These are phyloP conservation scores for Leccinum disarticulatum DNA, from an alignment of 768 basidiomycete genomes.

Conservation along the genomic window DNA sequence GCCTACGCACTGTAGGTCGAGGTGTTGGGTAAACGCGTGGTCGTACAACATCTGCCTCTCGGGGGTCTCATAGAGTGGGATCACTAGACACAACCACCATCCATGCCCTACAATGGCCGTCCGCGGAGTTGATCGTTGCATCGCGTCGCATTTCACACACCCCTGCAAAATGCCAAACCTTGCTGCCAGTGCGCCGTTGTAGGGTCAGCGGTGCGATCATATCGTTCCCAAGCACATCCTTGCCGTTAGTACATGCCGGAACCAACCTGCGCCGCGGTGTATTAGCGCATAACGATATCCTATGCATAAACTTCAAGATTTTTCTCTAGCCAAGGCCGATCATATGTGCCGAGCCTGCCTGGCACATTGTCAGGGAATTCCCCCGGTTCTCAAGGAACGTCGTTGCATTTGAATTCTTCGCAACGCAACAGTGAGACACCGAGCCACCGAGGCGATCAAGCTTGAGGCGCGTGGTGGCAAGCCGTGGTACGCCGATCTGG, in stretches of 20 bases:
- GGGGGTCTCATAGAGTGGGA: conserved; percentile 81
- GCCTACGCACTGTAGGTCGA: conserved; percentile 56
- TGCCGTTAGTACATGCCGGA: conserved; percentile 2
- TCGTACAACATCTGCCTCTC: conserved; percentile 90
- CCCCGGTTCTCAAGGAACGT: background rate
- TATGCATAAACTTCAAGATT: background rate
- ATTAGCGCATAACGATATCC: background rate
- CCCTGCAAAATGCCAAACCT: conserved; percentile 10
- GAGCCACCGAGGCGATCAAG: background rate
- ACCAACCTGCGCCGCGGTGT: background rate
- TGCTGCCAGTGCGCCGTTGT: conserved; percentile 3
- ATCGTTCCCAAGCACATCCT: conserved; percentile 14
- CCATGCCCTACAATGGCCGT: background rate
- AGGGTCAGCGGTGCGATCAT: background rate
- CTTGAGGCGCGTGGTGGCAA: background rate
- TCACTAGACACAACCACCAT: conserved; percentile 6
- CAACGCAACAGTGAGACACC: conserved; percentile 8
- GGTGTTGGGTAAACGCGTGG: conserved; percentile 94
- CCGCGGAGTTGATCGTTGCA: conserved; percentile 21
- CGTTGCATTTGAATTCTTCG: conserved; percentile 15
- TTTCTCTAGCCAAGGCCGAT: background rate
- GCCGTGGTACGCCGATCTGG: conserved; percentile 5
- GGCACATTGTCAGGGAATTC: conserved; percentile 2
- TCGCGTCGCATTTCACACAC: conserved; percentile 19
- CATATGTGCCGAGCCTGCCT: background rate